phyloP scores from a whole-genome alignment of 2,329 filamentous ascomycete species.

The Phyllosticta capitalensis region DNA sequence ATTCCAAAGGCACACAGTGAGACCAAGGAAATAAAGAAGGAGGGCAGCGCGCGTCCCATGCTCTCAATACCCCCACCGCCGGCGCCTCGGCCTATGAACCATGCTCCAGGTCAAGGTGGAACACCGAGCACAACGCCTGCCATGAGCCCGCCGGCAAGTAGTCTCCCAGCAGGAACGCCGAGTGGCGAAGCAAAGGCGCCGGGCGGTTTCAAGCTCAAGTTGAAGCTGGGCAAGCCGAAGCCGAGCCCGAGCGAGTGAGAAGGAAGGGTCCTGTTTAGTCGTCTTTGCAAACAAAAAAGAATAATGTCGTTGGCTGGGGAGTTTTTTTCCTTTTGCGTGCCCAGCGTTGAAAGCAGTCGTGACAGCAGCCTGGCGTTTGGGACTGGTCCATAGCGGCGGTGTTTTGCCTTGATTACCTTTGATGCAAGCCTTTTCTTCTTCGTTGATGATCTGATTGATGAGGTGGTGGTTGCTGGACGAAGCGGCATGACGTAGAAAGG shows the following conservation, averaged over 20 bases:
- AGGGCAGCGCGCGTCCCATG: not conserved
- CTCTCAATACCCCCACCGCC: not conserved
- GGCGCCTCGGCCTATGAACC: not conserved
- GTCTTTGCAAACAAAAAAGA: not conserved
- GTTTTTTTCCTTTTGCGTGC: not conserved
- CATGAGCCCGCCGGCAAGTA: slow-evolving; percentile 2
- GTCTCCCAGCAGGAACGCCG: not conserved
- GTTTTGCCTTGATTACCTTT: not conserved
- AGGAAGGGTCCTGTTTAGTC: not conserved
- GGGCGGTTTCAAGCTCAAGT: slow-evolving; percentile 3
- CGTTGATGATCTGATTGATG: not conserved
- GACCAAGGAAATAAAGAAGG: not conserved
- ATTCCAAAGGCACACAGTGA: not conserved
- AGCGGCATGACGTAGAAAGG: not conserved
- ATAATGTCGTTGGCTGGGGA: not conserved
- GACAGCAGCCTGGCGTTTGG: slow-evolving; percentile 4
- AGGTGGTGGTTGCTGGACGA: not conserved
- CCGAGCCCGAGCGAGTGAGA: not conserved
- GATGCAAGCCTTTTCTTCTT: not conserved
- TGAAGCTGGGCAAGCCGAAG: slow-evolving; percentile 8
- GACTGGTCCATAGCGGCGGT: slow-evolving; percentile 7
- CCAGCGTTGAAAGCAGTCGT: not conserved
- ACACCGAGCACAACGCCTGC: not conserved
- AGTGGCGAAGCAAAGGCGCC: not conserved
- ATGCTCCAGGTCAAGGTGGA: not conserved